Conservation (phyloP, 2,329 filamentous ascomycete species). For the Neonectria neomacrospora region DNA sequence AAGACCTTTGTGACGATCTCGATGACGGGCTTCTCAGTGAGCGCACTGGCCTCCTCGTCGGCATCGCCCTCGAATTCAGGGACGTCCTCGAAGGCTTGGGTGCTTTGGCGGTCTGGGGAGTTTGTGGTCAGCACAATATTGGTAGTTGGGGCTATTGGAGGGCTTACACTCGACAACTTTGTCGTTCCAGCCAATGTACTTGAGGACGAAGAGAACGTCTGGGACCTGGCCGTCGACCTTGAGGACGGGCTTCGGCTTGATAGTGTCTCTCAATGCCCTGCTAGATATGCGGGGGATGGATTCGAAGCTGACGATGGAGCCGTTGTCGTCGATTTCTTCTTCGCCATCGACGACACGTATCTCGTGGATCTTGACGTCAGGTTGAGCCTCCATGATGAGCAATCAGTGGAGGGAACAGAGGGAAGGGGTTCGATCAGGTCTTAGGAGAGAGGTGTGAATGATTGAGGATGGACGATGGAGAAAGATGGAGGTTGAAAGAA, state of each 20-base stretch:
- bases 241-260: slow-evolving; percentile 26
- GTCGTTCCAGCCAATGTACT: slow-evolving; percentile 51
- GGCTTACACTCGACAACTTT: slow-evolving; percentile 52
- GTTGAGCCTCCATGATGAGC: slow-evolving; percentile 31
- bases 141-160: background rate
- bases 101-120: slow-evolving; percentile 51
- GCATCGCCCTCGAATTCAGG: slow-evolving; percentile 44
- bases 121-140: slow-evolving; percentile 27
- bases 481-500: background rate
- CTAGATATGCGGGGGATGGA: slow-evolving; percentile 14
- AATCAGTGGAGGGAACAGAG: background rate
- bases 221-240: slow-evolving; percentile 52
- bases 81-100: slow-evolving; percentile 51
- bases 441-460: background rate
- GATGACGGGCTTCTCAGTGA: slow-evolving; percentile 50
- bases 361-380: slow-evolving; percentile 17
- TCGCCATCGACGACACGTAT: slow-evolving; percentile 25
- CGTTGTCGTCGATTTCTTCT: slow-evolving; percentile 26
- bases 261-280: slow-evolving; percentile 1
- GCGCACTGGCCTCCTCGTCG: slow-evolving; percentile 30
- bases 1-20: slow-evolving; percentile 57
- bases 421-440: background rate
- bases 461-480: background rate
- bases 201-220: slow-evolving; percentile 56
- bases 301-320: slow-evolving; percentile 42